phyloP scores from a whole-genome alignment of 2,329 filamentous ascomycete genomes.

The Onygena corvina region DNA sequence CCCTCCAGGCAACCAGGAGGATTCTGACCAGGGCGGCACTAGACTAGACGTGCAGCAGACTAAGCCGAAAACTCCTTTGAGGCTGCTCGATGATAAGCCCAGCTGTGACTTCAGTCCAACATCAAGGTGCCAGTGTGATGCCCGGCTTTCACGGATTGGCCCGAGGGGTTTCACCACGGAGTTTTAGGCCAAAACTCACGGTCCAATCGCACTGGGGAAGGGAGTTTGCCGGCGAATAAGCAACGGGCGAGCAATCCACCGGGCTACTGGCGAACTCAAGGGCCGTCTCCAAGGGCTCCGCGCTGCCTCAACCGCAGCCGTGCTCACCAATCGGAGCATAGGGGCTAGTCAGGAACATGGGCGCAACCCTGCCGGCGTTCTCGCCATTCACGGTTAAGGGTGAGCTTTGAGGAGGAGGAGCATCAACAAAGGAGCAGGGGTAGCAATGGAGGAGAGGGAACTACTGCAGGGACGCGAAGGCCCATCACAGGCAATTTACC shows the following conservation, averaged over 20 bases:
- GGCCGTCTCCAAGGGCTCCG: not conserved
- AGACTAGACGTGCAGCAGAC: not conserved
- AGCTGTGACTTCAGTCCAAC: not conserved
- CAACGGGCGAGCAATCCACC: not conserved
- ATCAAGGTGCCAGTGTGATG: not conserved
- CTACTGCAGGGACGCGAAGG: not conserved
- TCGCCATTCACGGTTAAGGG: not conserved
- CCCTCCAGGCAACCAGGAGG: not conserved
- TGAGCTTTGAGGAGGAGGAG: not conserved
- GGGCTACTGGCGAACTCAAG: conserved; percentile 4
- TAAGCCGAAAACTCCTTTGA: not conserved
- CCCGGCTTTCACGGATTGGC: conserved; percentile 5
- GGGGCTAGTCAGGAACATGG: conserved; percentile 6
- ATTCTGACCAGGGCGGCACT: conserved; percentile 2
- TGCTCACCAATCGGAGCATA: conserved; percentile 3
- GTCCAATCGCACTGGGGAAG: not conserved
- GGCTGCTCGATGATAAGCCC: not conserved
- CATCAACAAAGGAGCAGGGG: not conserved
- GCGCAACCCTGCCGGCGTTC: not conserved
- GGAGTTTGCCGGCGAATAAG: not conserved
- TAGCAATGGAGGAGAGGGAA: not conserved
- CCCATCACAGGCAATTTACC: not conserved
- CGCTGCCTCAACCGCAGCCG: not conserved
- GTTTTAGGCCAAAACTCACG: conserved; percentile 3
- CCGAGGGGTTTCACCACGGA: conserved; percentile 6